Evolutionary conservation across 2,329 filamentous ascomycete species (phyloP).

Genomic region (Alternaria sp.): DNA sequence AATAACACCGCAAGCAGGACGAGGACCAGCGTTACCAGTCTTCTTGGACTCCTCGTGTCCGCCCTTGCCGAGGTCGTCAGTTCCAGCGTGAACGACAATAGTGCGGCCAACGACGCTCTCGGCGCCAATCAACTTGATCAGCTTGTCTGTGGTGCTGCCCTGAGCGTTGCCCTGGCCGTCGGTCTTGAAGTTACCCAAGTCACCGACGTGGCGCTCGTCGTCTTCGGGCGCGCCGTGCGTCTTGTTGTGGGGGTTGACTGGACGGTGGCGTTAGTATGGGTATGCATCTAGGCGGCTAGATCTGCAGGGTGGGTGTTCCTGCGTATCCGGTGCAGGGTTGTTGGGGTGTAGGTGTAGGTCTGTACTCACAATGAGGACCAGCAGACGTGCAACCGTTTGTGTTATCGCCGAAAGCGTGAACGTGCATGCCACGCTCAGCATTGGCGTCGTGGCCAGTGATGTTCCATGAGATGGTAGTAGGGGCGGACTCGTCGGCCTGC

Average conservation of each 20-base stretch:
- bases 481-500: constrained; percentile 80
- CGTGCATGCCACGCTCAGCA: constrained; percentile 96
- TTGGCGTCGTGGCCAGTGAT: constrained; percentile 92
- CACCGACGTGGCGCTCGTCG: constrained; percentile 89
- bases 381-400: constrained; percentile 99
- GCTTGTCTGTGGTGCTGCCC: constrained; percentile 78
- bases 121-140: constrained; percentile 94
- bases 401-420: constrained; percentile 99
- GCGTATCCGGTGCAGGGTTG: neutral
- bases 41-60: constrained; percentile 94
- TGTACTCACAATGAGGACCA: constrained; percentile 86
- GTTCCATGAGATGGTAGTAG: constrained; percentile 90
- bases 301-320: neutral
- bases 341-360: neutral
- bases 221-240: constrained; percentile 87
- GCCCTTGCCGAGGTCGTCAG: constrained; percentile 94
- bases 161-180: constrained; percentile 89
- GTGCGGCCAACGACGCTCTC: constrained; percentile 96
- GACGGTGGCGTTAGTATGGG: constrained; percentile 4
- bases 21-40: constrained; percentile 92
- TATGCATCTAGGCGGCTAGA: neutral
- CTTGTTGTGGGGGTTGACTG: constrained; percentile 96
- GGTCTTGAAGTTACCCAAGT: constrained; percentile 96
- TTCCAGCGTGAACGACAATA: constrained; percentile 91
- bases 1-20: constrained; percentile 96